Evolutionary conservation across 495 filamentous ascomycete genomes (phyloP), one percentile per base, ranked within the genome.

Genomic region (Apiosordaria backusii): DNA sequence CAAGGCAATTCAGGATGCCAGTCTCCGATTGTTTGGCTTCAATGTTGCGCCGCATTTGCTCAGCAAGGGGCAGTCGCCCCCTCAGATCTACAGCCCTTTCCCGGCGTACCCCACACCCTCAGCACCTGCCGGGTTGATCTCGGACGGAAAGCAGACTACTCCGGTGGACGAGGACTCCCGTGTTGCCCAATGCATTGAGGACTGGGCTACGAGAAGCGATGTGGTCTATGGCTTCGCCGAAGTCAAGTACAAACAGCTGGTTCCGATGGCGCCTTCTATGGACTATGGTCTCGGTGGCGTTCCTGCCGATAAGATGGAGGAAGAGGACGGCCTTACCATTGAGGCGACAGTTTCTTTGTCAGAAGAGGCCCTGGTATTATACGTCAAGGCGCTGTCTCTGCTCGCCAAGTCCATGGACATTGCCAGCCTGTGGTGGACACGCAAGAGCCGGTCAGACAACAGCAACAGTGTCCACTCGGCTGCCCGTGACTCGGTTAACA

Each of bases 211-310:
- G 18, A 88, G 92, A 26, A 97, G 92, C 68, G 93, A 99, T 74
- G 93, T 97, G 29, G 92, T 99, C 1, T 98, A 91, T 74, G 92
- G 92, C 22, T 97, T 98, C 78, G 95, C 95, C 10, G 95, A 98
- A 77, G 93, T 99, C 67, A 99, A 99, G 78, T 97, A 94, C 80
- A 95, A 95, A 77, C 95, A 99, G 73, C 84, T 99, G 35, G 85
- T 98, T 15, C 95, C 95, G 4, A 76, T 95, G 24, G 88, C 91
- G 4, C 95, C 94, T 16, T 92, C 89, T 0, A 87, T 85, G 68
- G 86, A 89, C 57, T 84, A 87, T 68, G 88, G 87, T 10, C 83
- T 92, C 24, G 88, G 89, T 23, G 86, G 90, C 6, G 50, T 79
- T 18, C 71, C 76, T 1, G 73, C 74, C 26, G 79, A 83, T 21